phyloP scores from a whole-genome alignment of 371 early-diverging fungal genomes.

The Mortierella sp. region DNA sequence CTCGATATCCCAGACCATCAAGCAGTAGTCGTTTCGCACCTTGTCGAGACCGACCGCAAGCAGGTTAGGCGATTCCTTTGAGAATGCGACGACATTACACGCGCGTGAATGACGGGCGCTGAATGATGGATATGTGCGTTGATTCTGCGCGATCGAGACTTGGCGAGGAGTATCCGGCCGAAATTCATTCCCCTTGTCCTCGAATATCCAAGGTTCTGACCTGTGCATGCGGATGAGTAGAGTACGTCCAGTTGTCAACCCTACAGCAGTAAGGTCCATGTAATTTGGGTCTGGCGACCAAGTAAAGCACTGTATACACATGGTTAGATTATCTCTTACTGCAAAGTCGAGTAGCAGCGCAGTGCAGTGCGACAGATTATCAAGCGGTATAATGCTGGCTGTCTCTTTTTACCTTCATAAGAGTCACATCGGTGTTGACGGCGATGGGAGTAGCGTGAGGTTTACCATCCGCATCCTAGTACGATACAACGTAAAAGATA shows the following conservation, averaged over 20 bases:
- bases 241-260: slow-evolving; percentile 77
- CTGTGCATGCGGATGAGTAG: slow-evolving; percentile 72
- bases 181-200: slow-evolving; percentile 48
- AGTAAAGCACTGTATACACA: slow-evolving; percentile 72
- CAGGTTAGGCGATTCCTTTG: slow-evolving; percentile 69
- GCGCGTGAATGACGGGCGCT: slow-evolving; percentile 74
- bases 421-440: slow-evolving; percentile 70
- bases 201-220: slow-evolving; percentile 51
- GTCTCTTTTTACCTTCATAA: slow-evolving; percentile 70
- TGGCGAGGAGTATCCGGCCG: slow-evolving; percentile 49
- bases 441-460: slow-evolving; percentile 68
- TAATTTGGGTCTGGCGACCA: slow-evolving; percentile 81
- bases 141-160: slow-evolving; percentile 44
- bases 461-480: slow-evolving; percentile 63
- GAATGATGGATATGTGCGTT: slow-evolving; percentile 63
- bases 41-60: slow-evolving; percentile 83
- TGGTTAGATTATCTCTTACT: neutral
- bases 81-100: slow-evolving; percentile 83
- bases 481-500: neutral
- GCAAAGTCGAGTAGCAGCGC: neutral
- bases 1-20: slow-evolving; percentile 84
- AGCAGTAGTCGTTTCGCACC: slow-evolving; percentile 78
- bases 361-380: neutral
- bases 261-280: slow-evolving; percentile 79
- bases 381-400: neutral